A percentile compares a stretch with the other conserved stretches of the same genome.
These are phyloP conservation scores for Fusarium tjaetaba DNA, from an alignment of 2,329 filamentous ascomycete species.

Conservation along the genomic window DNA sequence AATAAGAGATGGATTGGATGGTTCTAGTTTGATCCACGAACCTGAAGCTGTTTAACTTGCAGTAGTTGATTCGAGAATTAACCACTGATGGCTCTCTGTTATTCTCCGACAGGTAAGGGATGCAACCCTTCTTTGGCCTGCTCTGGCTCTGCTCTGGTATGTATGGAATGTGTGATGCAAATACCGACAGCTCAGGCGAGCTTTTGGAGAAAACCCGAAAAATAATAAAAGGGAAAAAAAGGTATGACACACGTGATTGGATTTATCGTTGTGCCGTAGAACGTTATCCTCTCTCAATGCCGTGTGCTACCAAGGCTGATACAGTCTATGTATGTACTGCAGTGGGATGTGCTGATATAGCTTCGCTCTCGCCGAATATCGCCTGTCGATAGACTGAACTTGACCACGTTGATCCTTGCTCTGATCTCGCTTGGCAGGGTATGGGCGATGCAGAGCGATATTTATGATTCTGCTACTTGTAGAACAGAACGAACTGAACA, in stretches of 20 bases:
- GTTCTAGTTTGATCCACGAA: not conserved
- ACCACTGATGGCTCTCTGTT: conserved; percentile 5
- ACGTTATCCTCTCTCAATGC: not conserved
- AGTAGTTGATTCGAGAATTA: not conserved
- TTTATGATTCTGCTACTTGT: not conserved
- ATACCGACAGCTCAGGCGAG: conserved; percentile 6
- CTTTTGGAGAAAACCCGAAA: not conserved
- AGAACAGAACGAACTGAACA: not conserved
- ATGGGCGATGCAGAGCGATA: not conserved
- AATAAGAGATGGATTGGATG: not conserved
- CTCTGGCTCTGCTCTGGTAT: not conserved
- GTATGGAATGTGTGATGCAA: conserved; percentile 10
- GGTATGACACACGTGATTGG: conserved; percentile 15
- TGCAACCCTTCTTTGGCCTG: conserved; percentile 5
- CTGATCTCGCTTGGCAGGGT: conserved; percentile 10
- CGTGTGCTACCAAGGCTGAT: conserved; percentile 19
- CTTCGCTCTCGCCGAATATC: conserved; percentile 33
- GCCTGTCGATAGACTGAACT: conserved; percentile 15
- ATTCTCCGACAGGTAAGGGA: conserved; percentile 22
- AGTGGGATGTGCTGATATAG: conserved; percentile 9
- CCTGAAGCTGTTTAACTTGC: not conserved
- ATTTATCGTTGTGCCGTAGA: not conserved
- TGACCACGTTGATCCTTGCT: conserved; percentile 24
- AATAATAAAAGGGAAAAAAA: not conserved
- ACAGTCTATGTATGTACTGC: not conserved